phyloP scores from a whole-genome alignment of 306 rosid genomes.

The Ceratonia siliqua region DNA sequence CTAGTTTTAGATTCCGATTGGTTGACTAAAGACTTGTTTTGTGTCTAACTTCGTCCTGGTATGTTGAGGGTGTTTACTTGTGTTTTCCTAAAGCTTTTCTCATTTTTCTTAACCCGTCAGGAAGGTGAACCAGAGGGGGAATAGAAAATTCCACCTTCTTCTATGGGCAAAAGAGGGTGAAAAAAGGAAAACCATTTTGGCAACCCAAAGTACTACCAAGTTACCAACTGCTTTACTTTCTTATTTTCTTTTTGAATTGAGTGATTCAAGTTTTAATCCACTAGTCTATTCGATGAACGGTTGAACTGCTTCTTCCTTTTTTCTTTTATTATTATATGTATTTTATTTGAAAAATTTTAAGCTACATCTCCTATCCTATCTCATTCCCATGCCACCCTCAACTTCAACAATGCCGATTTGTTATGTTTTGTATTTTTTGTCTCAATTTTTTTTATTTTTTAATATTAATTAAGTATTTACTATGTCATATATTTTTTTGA shows the following conservation, averaged over 20 bases:
- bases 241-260: not conserved
- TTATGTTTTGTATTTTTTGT: too few species aligned
- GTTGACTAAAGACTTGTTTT: not conserved
- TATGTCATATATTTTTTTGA: too few species aligned
- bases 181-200: not conserved
- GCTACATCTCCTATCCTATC: too few species aligned
- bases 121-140: slow-evolving; percentile 15
- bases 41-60: not conserved
- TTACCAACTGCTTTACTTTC: not conserved
- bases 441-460: too few species aligned
- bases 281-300: slow-evolving; percentile 10
- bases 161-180: not conserved
- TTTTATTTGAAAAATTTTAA: too few species aligned
- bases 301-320: slow-evolving; percentile 19
- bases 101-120: not conserved
- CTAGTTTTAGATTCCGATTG: not conserved
- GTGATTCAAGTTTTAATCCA: not conserved
- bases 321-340: too few species aligned
- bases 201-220: not conserved
- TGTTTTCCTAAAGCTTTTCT: not conserved
- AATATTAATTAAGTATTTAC: too few species aligned
- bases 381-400: too few species aligned
- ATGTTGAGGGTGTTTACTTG: not conserved
- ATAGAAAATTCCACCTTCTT: slow-evolving; percentile 7
- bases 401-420: too few species aligned